Evolutionary conservation across 352 stramenopile species (phyloP).

Genomic region (Globisporangium apiculatum): DNA sequence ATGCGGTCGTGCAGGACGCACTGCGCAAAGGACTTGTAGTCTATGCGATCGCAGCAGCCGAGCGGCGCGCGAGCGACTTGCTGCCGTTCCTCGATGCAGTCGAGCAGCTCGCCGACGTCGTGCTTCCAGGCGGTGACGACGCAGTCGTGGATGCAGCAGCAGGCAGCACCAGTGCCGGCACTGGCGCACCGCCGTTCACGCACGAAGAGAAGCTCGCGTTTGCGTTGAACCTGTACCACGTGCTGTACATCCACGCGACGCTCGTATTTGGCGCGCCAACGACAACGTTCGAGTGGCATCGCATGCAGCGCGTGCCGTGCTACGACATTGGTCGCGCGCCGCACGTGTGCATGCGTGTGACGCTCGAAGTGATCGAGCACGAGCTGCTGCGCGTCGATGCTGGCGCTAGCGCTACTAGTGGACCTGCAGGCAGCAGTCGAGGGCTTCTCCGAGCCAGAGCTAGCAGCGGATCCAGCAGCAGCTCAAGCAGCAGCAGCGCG

Average conservation of each 20-base stretch:
- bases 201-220: slow-evolving; percentile 57
- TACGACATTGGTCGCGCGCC: slow-evolving; percentile 29
- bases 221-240: slow-evolving; percentile 89
- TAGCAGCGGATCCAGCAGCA: too few relatives aligned
- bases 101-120: slow-evolving; percentile 36
- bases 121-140: slow-evolving; percentile 16
- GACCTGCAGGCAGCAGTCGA: slow-evolving; percentile 12
- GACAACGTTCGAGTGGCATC: slow-evolving; percentile 73
- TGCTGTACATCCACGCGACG: slow-evolving; percentile 81
- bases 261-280: slow-evolving; percentile 44
- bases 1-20: slow-evolving; percentile 18
- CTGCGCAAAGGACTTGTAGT: slow-evolving; percentile 24
- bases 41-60: slow-evolving; percentile 9
- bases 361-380: slow-evolving; percentile 83
- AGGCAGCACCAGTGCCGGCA: neutral
- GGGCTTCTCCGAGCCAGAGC: neutral
- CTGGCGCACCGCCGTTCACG: slow-evolving; percentile 6
- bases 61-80: slow-evolving; percentile 17
- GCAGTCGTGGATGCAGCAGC: neutral
- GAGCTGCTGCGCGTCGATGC: slow-evolving; percentile 48
- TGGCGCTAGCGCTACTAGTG: neutral
- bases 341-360: slow-evolving; percentile 28
- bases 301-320: slow-evolving; percentile 43
- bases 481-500: slow-evolving; percentile 5
- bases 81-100: slow-evolving; percentile 44